These are phyloP conservation scores for Candida cerambycidarum DNA, from an alignment of 805 yeast species.

Conservation along the genomic window DNA sequence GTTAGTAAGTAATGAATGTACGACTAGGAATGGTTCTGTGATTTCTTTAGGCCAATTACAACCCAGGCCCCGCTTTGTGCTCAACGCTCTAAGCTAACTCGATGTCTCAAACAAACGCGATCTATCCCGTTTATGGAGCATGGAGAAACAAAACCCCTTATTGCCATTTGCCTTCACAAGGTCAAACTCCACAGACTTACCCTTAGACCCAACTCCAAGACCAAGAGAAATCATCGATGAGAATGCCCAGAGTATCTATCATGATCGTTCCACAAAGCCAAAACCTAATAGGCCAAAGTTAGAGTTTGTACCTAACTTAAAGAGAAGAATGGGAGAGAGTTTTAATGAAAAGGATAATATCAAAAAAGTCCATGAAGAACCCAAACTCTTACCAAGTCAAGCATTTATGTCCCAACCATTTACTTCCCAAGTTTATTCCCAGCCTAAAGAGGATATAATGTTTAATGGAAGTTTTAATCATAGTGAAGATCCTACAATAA, in stretches of 20 bases:
- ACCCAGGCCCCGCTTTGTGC: too few relatives aligned
- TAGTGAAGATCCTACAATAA: slow-evolving; percentile 21
- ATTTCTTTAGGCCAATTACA: too few relatives aligned
- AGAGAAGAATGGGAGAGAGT: slow-evolving; percentile 43
- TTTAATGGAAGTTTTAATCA: neutral
- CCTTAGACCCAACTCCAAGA: slow-evolving; percentile 41
- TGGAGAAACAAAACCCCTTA: slow-evolving; percentile 38
- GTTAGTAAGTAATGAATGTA: too few relatives aligned
- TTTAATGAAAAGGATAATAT: slow-evolving; percentile 43
- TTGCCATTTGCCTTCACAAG: slow-evolving; percentile 52
- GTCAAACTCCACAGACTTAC: slow-evolving; percentile 31
- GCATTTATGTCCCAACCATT: neutral
- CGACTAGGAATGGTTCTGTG: too few relatives aligned
- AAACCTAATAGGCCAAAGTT: slow-evolving; percentile 5
- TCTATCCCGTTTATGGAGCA: slow-evolving; percentile 21
- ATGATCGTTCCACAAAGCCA: slow-evolving; percentile 29
- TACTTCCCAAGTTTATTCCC: neutral
- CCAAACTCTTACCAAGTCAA: neutral
- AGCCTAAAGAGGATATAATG: slow-evolving; percentile 4
- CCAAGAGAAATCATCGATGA: slow-evolving; percentile 39
- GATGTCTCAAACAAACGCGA: too few relatives aligned
- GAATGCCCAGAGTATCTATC: slow-evolving; percentile 46
- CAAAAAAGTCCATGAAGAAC: slow-evolving; percentile 21
- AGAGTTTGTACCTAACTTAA: slow-evolving; percentile 28
- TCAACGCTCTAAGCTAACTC: too few relatives aligned